Conservation (phyloP, 1,284 basidiomycete species). For the Mrakiaceae sp. region DNA sequence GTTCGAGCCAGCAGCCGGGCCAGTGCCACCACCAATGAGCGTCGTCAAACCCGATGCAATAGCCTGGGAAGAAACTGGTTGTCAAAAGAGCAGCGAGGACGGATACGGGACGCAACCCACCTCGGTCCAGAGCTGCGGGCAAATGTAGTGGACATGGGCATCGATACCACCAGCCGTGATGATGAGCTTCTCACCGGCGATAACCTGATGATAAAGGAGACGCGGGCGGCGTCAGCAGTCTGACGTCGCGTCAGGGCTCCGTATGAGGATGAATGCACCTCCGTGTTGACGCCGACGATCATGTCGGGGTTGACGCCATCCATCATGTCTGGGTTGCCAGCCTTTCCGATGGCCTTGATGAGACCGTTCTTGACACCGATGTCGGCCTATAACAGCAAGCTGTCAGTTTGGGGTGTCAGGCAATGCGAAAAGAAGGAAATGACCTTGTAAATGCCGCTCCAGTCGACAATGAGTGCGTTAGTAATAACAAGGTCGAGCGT, state of each 20-base stretch:
- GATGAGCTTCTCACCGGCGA: conserved; percentile 89
- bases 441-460: conserved; percentile 89
- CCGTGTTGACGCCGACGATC: conserved; percentile 74
- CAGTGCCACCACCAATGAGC: conserved; percentile 85
- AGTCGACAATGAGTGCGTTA: conserved; percentile 88
- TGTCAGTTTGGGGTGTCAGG: conserved; percentile 4
- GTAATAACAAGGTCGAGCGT: conserved; percentile 87
- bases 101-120: conserved; percentile 43
- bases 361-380: conserved; percentile 79
- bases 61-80: conserved; percentile 26
- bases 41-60: conserved; percentile 59
- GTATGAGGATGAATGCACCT: conserved; percentile 31
- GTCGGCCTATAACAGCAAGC: conserved; percentile 56
- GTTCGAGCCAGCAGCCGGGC: conserved; percentile 77
- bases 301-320: conserved; percentile 62
- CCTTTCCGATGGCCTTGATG: conserved; percentile 87
- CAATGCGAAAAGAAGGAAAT: not conserved
- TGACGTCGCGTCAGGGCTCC: not conserved
- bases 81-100: not conserved
- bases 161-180: conserved; percentile 90
- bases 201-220: conserved; percentile 41
- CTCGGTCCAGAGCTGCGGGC: conserved; percentile 67
- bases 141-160: conserved; percentile 86
- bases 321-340: conserved; percentile 94
- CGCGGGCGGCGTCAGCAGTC: not conserved